Percentiles rank a stretch among this genome's conserved stretches.
phyloP scores from a whole-genome alignment of 139 green algal genomes.

The Ettlia oleoabundans region DNA sequence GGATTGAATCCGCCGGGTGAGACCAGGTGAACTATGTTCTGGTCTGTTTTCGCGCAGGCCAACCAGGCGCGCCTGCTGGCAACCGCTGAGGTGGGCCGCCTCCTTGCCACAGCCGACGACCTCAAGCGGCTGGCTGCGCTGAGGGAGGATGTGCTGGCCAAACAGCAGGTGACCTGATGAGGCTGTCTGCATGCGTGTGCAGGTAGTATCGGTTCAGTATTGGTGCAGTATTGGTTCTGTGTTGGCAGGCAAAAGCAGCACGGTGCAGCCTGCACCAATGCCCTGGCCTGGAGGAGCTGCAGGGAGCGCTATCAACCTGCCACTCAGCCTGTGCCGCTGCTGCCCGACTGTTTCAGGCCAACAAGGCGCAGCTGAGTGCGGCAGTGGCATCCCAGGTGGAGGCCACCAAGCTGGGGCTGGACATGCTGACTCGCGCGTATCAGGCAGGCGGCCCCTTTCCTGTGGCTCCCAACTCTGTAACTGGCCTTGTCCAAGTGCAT shows the following conservation, averaged over 20 bases:
- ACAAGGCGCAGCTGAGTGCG: constrained; percentile 61
- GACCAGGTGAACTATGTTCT: not conserved
- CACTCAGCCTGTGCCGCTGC: too few relatives aligned
- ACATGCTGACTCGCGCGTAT: constrained; percentile 73
- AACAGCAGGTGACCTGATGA: constrained; percentile 44
- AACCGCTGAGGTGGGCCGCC: constrained; percentile 49
- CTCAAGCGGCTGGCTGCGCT: constrained; percentile 57
- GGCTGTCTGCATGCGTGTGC: too few relatives aligned
- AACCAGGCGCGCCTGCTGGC: constrained; percentile 43
- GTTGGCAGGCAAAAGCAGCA: not conserved
- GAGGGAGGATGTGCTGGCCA: constrained; percentile 52
- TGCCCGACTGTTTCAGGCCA: constrained; percentile 41
- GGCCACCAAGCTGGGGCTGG: constrained; percentile 59
- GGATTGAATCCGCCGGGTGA: too few relatives aligned
- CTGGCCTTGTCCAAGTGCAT: constrained; percentile 25
- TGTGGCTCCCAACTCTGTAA: too few relatives aligned
- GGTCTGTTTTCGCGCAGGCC: constrained; percentile 40
- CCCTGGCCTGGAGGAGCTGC: not conserved
- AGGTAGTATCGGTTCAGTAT: not conserved
- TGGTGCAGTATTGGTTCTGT: not conserved
- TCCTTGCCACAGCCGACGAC: constrained; percentile 68
- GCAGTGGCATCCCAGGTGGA: constrained; percentile 71
- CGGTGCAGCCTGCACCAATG: too few relatives aligned
- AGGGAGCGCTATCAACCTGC: not conserved
- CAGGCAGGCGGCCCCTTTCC: too few relatives aligned